A percentile compares a stretch with the other conserved stretches of the same genome.
Evolutionary conservation across 2,329 filamentous ascomycete species (phyloP).

Genomic region (Fusarium nematophilum): DNA sequence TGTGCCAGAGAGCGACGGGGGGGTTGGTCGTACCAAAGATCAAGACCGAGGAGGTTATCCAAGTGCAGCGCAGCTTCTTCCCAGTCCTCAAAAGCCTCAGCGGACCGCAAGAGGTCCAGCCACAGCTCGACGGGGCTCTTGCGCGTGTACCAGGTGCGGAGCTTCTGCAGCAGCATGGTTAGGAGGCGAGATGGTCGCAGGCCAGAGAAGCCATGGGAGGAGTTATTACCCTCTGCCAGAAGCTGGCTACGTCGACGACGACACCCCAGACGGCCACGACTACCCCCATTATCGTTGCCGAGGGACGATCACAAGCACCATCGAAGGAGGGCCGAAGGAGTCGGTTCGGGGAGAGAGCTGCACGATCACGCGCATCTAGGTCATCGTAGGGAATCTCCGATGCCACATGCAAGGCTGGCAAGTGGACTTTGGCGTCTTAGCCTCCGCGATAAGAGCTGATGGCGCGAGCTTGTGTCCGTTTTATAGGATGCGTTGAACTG

Average conservation of each 20-base stretch:
- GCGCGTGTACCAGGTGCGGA: slow-evolving; percentile 73
- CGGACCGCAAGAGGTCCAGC: slow-evolving; percentile 72
- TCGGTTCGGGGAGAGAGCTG: slow-evolving; percentile 22
- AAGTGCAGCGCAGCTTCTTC: slow-evolving; percentile 83
- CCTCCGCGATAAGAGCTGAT: not conserved
- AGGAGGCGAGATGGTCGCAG: slow-evolving; percentile 16
- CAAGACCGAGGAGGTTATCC: slow-evolving; percentile 83
- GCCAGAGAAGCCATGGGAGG: not conserved
- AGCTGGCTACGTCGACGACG: slow-evolving; percentile 69
- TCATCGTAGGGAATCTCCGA: slow-evolving; percentile 28
- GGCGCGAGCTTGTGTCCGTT: not conserved
- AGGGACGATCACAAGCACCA: slow-evolving; percentile 49
- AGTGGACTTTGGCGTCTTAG: slow-evolving; percentile 3
- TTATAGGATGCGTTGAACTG: slow-evolving; percentile 32
- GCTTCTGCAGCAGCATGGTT: slow-evolving; percentile 63
- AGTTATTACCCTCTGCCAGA: slow-evolving; percentile 70
- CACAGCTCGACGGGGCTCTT: slow-evolving; percentile 74
- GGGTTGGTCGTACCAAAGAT: slow-evolving; percentile 72
- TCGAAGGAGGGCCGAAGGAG: slow-evolving; percentile 30
- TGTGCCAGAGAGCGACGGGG: not conserved
- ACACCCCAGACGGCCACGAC: slow-evolving; percentile 65
- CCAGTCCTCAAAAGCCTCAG: slow-evolving; percentile 85
- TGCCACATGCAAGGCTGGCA: slow-evolving; percentile 24
- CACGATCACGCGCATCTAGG: slow-evolving; percentile 36
- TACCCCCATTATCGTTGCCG: slow-evolving; percentile 57